phyloP scores from a whole-genome alignment of 2,329 filamentous ascomycete genomes.

The Raffaelea deltoideospora region DNA sequence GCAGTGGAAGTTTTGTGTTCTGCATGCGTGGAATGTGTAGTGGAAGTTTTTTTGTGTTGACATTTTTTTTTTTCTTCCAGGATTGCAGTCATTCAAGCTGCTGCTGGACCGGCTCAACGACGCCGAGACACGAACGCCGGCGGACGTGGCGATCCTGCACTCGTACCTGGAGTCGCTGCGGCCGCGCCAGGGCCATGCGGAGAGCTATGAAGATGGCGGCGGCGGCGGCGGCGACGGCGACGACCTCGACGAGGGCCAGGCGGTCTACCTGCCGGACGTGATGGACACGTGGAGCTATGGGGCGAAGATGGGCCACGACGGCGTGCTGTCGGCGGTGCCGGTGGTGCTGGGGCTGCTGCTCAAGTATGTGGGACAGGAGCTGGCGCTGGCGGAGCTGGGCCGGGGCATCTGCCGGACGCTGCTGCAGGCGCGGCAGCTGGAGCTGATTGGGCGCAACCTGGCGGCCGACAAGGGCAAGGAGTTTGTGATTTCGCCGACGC shows the following conservation, averaged over 20 bases:
- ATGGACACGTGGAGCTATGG: conserved; percentile 84
- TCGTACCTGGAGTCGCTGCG: conserved; percentile 46
- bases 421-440: conserved; percentile 65
- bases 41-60: no score
- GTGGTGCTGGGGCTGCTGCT: conserved; percentile 72
- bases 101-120: conserved; percentile 53
- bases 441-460: conserved; percentile 64
- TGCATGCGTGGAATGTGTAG: no score
- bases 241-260: conserved; percentile 37
- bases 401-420: conserved; percentile 67
- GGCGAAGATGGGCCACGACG: conserved; percentile 63
- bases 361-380: conserved; percentile 56
- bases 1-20: no score
- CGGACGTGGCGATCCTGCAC: conserved; percentile 44
- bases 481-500: conserved; percentile 73
- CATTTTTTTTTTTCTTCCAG: no score
- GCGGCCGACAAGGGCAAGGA: conserved; percentile 71
- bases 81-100: conserved; percentile 52
- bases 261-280: conserved; percentile 58
- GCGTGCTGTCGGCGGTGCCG: conserved; percentile 63
- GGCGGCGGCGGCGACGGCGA: conserved; percentile 16
- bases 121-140: conserved; percentile 27
- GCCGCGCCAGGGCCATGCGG: conserved; percentile 23
- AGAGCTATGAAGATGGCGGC: conserved; percentile 15
- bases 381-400: conserved; percentile 63